Evolutionary conservation across 2,329 filamentous ascomycete species (phyloP).

Genomic region (Aureobasidium sp.): DNA sequence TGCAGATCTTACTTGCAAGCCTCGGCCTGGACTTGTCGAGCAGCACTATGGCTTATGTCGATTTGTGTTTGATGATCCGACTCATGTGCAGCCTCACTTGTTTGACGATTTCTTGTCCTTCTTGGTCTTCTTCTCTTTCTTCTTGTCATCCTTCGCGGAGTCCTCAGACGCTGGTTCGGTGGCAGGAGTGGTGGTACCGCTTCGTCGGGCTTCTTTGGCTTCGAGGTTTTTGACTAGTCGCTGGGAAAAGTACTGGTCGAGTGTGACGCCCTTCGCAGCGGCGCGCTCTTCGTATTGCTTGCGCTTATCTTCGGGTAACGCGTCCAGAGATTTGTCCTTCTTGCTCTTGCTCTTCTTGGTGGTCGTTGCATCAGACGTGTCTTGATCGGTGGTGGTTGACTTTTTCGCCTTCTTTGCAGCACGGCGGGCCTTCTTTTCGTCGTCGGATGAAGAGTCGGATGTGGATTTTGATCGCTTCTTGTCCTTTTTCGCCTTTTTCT

Average conservation of each 20-base stretch:
- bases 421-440: conserved; percentile 15
- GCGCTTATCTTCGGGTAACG: conserved; percentile 22
- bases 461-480: conserved; percentile 13
- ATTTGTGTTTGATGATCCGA: background rate
- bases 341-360: conserved; percentile 8
- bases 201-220: conserved; percentile 6
- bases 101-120: conserved; percentile 12
- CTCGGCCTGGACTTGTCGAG: background rate
- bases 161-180: conserved; percentile 7
- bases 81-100: background rate
- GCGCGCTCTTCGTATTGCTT: conserved; percentile 25
- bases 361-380: background rate
- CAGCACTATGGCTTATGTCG: background rate
- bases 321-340: conserved; percentile 21
- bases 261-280: conserved; percentile 24
- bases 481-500: conserved; percentile 15
- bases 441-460: conserved; percentile 13
- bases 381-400: background rate
- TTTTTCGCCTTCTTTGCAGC: conserved; percentile 12
- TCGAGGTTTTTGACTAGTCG: conserved; percentile 9
- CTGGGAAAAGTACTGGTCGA: conserved; percentile 20
- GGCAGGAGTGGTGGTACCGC: background rate
- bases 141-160: conserved; percentile 3
- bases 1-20: fast-evolving
- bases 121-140: conserved; percentile 16